Percentiles rank a stretch among this genome's conserved stretches.
These are phyloP conservation scores for Pyricularia sp. DNA, from an alignment of 2,329 filamentous ascomycete genomes.

Conservation along the genomic window DNA sequence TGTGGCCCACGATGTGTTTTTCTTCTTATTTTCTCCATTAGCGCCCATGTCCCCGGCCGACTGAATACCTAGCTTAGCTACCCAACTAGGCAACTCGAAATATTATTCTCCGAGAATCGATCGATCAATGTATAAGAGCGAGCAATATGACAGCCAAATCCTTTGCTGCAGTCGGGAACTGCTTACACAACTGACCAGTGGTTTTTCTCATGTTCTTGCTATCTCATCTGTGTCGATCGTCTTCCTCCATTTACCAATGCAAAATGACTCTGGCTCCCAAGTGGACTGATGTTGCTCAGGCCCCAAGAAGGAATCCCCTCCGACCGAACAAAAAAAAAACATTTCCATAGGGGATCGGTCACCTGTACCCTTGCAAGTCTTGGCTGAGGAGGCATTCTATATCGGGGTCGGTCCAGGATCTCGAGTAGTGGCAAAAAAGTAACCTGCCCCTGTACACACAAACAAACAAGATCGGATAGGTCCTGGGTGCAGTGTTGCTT, in stretches of 20 bases:
- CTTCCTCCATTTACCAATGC: neutral
- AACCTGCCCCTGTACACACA: neutral
- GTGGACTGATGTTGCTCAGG: neutral
- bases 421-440: neutral
- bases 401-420: neutral
- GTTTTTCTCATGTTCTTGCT: neutral
- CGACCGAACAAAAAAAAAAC: neutral
- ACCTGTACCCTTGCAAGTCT: neutral
- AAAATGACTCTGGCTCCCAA: neutral
- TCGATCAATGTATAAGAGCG: neutral
- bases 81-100: too few relatives aligned
- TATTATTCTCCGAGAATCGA: neutral
- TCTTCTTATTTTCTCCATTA: neutral
- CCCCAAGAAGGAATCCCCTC: neutral
- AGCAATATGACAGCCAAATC: neutral
- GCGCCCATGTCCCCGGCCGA: neutral
- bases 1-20: neutral
- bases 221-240: neutral
- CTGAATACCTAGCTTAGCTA: neutral
- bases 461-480: neutral
- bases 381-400: neutral
- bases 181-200: neutral
- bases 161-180: neutral
- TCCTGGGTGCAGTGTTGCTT: neutral
- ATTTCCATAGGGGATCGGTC: neutral